These are phyloP conservation scores for Oryza australiensis DNA, from an alignment of 176 grass and related monocot genomes.

Conservation along the genomic window DNA sequence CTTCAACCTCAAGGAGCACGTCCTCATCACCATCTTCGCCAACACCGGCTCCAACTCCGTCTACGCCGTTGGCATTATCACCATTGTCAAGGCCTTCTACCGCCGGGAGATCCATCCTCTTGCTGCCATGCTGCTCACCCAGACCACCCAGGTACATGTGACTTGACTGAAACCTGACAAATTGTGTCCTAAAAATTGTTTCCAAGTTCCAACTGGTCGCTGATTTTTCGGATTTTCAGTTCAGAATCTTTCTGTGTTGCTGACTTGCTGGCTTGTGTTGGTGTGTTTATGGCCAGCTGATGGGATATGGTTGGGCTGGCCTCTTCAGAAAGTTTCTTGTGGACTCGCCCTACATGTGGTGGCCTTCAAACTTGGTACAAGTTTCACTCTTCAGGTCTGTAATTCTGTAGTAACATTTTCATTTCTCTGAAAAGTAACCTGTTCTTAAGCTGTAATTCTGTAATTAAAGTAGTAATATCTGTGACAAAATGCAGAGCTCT, in stretches of 20 bases:
- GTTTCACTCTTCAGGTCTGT: conserved; percentile 78
- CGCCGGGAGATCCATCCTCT: conserved; percentile 57
- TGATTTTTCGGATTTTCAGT: conserved; percentile 25
- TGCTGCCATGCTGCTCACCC: conserved; percentile 65
- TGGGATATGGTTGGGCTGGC: conserved; percentile 88
- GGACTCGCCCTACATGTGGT: conserved; percentile 95
- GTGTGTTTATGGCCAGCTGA: conserved; percentile 42
- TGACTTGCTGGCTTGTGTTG: conserved; percentile 10
- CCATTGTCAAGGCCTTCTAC: conserved; percentile 86
- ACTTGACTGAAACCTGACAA: background rate
- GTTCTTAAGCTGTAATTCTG: background rate
- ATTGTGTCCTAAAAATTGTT: background rate
- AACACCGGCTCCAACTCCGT: conserved; percentile 70
- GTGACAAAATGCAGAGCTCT: conserved; percentile 51
- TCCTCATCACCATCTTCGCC: conserved; percentile 79
- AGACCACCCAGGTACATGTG: conserved; percentile 67
- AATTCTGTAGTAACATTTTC: too few relatives aligned
- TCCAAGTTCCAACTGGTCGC: too few relatives aligned
- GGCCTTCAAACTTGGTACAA: conserved; percentile 71
- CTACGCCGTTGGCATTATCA: conserved; percentile 76
- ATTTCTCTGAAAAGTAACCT: background rate
- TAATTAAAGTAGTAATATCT: background rate
- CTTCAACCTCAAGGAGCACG: conserved; percentile 92
- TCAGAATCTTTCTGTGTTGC: background rate
- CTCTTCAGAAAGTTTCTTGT: conserved; percentile 75